Percentiles rank a stretch among this genome's conserved stretches.
These are phyloP conservation scores for Buddleja alternifolia DNA, from an alignment of 257 asterid genomes.

Conservation along the genomic window DNA sequence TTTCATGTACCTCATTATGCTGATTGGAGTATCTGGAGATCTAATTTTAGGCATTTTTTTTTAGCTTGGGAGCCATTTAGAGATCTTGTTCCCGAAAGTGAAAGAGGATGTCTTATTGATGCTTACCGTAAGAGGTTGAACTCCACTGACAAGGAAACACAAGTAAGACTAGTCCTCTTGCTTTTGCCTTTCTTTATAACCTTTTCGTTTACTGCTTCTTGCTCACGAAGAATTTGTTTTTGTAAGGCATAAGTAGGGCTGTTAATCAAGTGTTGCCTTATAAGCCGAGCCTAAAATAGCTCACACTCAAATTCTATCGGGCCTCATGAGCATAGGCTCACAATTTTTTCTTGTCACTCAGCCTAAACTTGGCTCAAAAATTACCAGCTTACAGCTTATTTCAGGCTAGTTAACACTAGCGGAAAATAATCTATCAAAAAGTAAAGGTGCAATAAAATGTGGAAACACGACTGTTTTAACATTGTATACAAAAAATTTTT, in stretches of 20 bases:
- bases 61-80: constrained; percentile 96
- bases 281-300: too few species aligned
- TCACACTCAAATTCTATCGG: too few species aligned
- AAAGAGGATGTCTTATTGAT: constrained; percentile 76
- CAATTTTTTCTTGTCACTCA: too few species aligned
- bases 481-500: too few species aligned
- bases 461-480: too few species aligned
- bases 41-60: constrained; percentile 22
- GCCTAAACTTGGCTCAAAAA: too few species aligned
- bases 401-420: too few species aligned
- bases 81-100: constrained; percentile 91
- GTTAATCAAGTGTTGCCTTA: too few species aligned
- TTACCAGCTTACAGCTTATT: too few species aligned
- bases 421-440: too few species aligned
- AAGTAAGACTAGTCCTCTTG: constrained; percentile 53
- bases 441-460: too few species aligned
- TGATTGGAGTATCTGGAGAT: constrained; percentile 17
- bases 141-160: constrained; percentile 79
- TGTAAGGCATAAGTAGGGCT: background rate
- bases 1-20: background rate
- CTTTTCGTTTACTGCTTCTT: constrained; percentile 20
- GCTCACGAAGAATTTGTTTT: background rate
- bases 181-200: constrained; percentile 25
- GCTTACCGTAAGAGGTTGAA: constrained; percentile 91
- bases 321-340: too few species aligned